A percentile compares a stretch with the other conserved stretches of the same genome.
Conservation (phyloP, 73 alveolate species). For the Stentor roeselii region DNA sequence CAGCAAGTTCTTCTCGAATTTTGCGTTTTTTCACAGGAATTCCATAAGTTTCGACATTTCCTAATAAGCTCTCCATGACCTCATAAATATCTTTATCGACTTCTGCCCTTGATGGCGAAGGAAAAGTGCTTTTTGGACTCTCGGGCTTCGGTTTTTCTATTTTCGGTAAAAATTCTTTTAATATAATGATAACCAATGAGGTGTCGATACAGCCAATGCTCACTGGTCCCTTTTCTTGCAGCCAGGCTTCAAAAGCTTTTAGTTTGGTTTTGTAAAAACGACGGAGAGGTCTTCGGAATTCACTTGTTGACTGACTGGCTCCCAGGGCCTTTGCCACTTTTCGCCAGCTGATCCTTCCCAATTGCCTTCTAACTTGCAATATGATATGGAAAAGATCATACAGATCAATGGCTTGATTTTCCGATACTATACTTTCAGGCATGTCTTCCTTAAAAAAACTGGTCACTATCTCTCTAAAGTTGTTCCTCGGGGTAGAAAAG, state of each 20-base stretch:
- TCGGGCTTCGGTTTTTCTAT: neutral
- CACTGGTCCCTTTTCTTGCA: slow-evolving; percentile 18
- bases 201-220: slow-evolving; percentile 21
- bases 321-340: slow-evolving; percentile 13
- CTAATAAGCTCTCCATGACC: neutral
- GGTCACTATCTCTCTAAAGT: neutral
- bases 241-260: neutral
- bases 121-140: neutral
- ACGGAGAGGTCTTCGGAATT: neutral
- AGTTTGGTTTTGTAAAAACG: neutral
- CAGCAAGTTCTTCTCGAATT: neutral
- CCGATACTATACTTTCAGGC: neutral
- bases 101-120: neutral
- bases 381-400: slow-evolving; percentile 16
- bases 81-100: neutral
- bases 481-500: neutral
- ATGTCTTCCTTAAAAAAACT: neutral
- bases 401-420: neutral
- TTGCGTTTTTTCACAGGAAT: neutral
- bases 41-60: neutral
- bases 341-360: slow-evolving; percentile 21
- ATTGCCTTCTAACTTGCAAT: slow-evolving; percentile 15
- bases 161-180: slow-evolving; percentile 21
- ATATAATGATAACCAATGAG: neutral
- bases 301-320: neutral